Base-by-base conservation (phyloP, 2,329 filamentous ascomycete species). In the Stachybotrys chartarum region DNA sequence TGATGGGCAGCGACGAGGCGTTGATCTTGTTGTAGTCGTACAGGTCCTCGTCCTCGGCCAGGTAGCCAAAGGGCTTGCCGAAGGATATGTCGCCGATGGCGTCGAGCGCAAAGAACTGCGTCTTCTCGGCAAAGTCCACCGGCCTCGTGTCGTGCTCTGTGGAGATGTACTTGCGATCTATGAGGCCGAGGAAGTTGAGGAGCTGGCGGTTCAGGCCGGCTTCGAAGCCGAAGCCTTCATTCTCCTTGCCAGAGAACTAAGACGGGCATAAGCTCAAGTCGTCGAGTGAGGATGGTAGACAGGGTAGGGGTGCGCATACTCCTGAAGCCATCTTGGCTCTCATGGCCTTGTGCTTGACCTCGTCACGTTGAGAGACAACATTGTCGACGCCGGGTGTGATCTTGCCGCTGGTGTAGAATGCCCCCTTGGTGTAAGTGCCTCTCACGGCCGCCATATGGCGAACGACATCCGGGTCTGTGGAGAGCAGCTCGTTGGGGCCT, bases 381-480 rank as follows among this genome's bases (percentile, higher is more conserved):
- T 79, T 82, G 58, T 83, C 77, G 30, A 75, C 69, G n/a, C 77
- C 72, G 0, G 79, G 77, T 56, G 84, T 76, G 57, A 86, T 72
- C 14, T 75, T 73, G 55, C 78, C 71, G 5, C 72, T 75, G 55
- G 73, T 68, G 61, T 81, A 82, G 71, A 78, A 81, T 1, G 59
- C 59, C 0, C 68, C 69, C 1, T 72, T 70, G 2, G 58, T 64
- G 56, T 76, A 77, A 6, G 57, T 55, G 30, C 69, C 71, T 12
- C 73, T 68, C 3, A 70, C 72, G 1, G 63, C 64, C 7, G 66
- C 68, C 63, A 76, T 72, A 24, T 60, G 66, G 24, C 70, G 68
- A 11, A 77, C 54, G 30, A 74, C 60, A 1, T 68, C 70, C 0
- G 73, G 71, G 53, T 78, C 75, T 30, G 65, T 63, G 1, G 70